Conservation (phyloP, 2,329 filamentous ascomycete species). For the Mollisia scopiformis region DNA sequence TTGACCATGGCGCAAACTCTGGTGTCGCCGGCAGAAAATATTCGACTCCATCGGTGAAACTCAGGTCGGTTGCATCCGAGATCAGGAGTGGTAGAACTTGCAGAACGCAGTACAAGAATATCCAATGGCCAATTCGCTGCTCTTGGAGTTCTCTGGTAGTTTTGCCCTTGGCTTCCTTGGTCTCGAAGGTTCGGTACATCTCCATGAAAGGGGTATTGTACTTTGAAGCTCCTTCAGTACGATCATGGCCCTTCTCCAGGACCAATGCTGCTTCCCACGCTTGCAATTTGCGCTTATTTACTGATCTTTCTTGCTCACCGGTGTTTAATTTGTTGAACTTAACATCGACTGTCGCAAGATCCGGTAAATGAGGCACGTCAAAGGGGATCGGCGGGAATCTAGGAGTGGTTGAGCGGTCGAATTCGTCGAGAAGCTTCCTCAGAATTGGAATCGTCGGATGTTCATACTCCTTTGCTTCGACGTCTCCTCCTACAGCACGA, state of each 20-base stretch:
- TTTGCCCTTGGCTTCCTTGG: slow-evolving; percentile 66
- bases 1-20: slow-evolving; percentile 77
- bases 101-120: slow-evolving; percentile 79
- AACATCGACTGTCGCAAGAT: slow-evolving; percentile 65
- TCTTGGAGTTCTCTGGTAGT: slow-evolving; percentile 69
- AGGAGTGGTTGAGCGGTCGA: slow-evolving; percentile 85
- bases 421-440: slow-evolving; percentile 81
- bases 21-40: slow-evolving; percentile 77
- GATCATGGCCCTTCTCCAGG: slow-evolving; percentile 81
- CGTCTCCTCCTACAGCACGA: slow-evolving; percentile 65
- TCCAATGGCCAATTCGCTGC: slow-evolving; percentile 75
- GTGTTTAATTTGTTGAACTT: slow-evolving; percentile 63
- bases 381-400: slow-evolving; percentile 91
- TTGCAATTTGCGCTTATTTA: slow-evolving; percentile 68
- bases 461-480: slow-evolving; percentile 45
- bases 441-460: slow-evolving; percentile 55
- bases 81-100: slow-evolving; percentile 79
- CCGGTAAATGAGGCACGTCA: slow-evolving; percentile 79
- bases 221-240: slow-evolving; percentile 57
- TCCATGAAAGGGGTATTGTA: slow-evolving; percentile 65
- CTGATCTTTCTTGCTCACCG: slow-evolving; percentile 76
- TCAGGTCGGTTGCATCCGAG: slow-evolving; percentile 72
- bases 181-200: slow-evolving; percentile 72
- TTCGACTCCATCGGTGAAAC: slow-evolving; percentile 72
- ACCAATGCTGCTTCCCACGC: slow-evolving; percentile 77